A percentile compares a stretch with the other conserved stretches of the same genome.
Evolutionary conservation across 1,284 basidiomycete genomes (phyloP).

Genomic region (Heterobasidion occidentale): DNA sequence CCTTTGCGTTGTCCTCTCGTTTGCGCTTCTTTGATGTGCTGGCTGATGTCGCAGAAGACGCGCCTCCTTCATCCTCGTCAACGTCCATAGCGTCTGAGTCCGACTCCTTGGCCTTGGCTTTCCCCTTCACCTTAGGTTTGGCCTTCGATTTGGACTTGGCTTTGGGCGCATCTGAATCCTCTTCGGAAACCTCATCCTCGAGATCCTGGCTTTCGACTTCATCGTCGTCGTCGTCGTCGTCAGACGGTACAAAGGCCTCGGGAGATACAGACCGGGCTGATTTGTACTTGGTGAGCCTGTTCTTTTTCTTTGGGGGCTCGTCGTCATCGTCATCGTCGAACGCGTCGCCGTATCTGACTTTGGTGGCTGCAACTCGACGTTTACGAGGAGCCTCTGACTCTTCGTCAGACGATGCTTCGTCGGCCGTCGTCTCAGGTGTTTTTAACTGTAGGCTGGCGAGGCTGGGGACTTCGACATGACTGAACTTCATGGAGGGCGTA

Average conservation of each 20-base stretch:
- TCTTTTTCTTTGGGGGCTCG: constrained; percentile 13
- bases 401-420: constrained; percentile 1
- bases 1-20: constrained; percentile 10
- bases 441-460: neutral
- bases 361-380: constrained; percentile 7
- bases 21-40: constrained; percentile 28
- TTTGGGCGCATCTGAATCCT: constrained; percentile 22
- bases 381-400: constrained; percentile 8
- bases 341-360: constrained; percentile 15
- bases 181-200: constrained; percentile 13
- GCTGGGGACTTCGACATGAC: constrained; percentile 11
- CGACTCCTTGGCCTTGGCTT: constrained; percentile 15
- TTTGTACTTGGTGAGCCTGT: neutral
- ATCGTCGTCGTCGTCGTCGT: constrained; percentile 12
- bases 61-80: constrained; percentile 27
- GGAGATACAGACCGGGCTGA: constrained; percentile 9
- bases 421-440: constrained; percentile 4
- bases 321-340: constrained; percentile 24
- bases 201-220: constrained; percentile 2
- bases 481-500: constrained; percentile 8
- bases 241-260: constrained; percentile 7
- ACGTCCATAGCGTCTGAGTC: constrained; percentile 47
- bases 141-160: constrained; percentile 18
- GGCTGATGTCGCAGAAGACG: constrained; percentile 21
- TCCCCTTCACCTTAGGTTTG: constrained; percentile 17